Conservation (phyloP, 257 asterid species). For the Verbascum thapsus region DNA sequence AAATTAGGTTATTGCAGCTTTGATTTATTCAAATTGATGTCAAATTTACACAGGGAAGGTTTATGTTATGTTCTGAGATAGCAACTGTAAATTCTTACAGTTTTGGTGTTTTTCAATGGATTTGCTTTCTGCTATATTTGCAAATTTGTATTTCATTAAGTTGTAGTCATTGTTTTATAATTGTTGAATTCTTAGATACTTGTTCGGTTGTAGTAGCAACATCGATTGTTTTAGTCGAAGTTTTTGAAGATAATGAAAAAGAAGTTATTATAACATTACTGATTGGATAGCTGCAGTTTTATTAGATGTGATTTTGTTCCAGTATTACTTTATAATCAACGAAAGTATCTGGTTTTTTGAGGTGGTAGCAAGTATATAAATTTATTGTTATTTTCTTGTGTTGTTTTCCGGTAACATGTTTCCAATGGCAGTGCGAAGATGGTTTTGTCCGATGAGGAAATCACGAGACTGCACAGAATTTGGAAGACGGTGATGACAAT, state of each 20-base stretch:
- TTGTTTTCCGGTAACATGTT: background rate
- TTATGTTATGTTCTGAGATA: background rate
- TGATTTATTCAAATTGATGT: background rate
- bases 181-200: background rate
- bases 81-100: background rate
- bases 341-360: background rate
- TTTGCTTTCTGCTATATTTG: background rate
- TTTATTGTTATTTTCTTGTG: slow-evolving; percentile 6
- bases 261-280: background rate
- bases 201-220: no score
- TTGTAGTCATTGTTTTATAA: no score
- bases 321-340: background rate
- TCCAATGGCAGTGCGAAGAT: slow-evolving; percentile 35
- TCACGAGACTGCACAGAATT: slow-evolving; percentile 41
- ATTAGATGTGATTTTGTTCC: background rate
- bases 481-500: slow-evolving; percentile 55
- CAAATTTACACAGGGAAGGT: background rate
- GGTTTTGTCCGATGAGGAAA: slow-evolving; percentile 52
- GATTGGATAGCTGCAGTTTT: background rate
- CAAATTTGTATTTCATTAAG: no score
- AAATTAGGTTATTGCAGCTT: background rate
- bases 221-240: background rate
- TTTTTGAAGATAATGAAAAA: background rate
- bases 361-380: slow-evolving; percentile 13
- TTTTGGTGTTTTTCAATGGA: background rate